Evolutionary conservation across 2,329 filamentous ascomycete genomes (phyloP).

Genomic region (Colletotrichum paranaense): DNA sequence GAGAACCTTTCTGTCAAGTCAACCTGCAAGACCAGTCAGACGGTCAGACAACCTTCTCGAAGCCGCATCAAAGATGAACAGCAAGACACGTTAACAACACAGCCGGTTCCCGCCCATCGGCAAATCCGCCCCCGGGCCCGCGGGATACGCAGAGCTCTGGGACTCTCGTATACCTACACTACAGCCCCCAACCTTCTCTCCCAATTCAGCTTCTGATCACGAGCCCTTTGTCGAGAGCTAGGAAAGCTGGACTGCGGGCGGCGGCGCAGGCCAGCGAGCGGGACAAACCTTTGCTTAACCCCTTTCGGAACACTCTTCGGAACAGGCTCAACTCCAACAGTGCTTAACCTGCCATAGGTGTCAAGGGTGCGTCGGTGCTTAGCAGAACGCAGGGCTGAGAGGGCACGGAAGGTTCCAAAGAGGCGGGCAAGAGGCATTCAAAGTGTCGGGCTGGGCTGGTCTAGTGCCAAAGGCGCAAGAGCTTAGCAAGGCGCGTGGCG

Average conservation of each 20-base stretch:
- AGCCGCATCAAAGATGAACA: background rate
- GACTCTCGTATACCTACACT: background rate
- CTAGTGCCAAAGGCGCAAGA: background rate
- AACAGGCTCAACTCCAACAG: background rate
- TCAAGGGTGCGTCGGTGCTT: background rate
- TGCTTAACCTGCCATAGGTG: background rate
- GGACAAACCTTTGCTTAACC: background rate
- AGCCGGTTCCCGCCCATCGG: background rate
- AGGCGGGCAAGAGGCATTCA: no score
- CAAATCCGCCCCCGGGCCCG: background rate
- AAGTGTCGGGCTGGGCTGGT: conserved; percentile 8
- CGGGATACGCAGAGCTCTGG: background rate
- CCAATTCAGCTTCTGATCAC: background rate
- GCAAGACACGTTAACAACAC: background rate
- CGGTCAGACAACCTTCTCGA: no score
- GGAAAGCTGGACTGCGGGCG: background rate
- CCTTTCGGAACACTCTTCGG: background rate
- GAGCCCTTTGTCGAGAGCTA: background rate
- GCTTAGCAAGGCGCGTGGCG: background rate
- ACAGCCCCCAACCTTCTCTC: background rate
- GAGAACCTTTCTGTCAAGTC: background rate
- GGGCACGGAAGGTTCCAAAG: no score
- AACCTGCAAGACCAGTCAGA: no score
- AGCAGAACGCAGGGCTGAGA: conserved; percentile 5
- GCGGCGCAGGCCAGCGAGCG: background rate